Evolutionary conservation across 73 alveolate species (phyloP), one percentile per base, ranked within the genome.

Genomic region (Tetrahymena thermophila): DNA sequence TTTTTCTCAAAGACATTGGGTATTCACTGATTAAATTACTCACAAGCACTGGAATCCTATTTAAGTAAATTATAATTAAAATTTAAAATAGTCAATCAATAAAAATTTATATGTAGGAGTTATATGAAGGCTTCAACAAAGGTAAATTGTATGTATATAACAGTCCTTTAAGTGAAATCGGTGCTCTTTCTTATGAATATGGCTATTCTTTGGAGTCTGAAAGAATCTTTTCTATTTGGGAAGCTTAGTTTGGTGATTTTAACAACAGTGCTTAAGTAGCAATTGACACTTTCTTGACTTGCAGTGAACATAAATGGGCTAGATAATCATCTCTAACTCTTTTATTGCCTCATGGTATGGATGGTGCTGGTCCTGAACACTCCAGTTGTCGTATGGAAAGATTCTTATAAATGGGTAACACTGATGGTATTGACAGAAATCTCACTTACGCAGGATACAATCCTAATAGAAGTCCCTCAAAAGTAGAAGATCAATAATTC

Each of bases 291-390:
- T 96, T 98, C 95, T 94, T 98, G 31, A 96, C 98, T 34, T 95
- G 99, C 43, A 99, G 99, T 28, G 99, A 98, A 96, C 98, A 98
- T 58, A 98, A 98, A 83, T 98, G 99, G 99, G 96, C 96, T 93
- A 98, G 97, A 58, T 94, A 98, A 94, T 83, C 98, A 13, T 99
- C 99, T 31, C 96, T 98, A 35, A 98, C 96, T 13, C 94, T 98
- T 95, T 96, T 98, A 44, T 97, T 98, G 38, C 99, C 99, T 10
- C 99, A 98, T 56, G 99, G 99, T 43, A 98, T 96, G 97, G 99
- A 98, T 93, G 99, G 99, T 50, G 98, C 98, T 94, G 99, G 99
- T 10, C 99, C 99, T 31, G 99, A 99, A 97, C 99, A 99, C 94
- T 98, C 99, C 17, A 97, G 99, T 34, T 97, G 98, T 44, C 98